These are phyloP conservation scores for Bacterosira constricta DNA, from an alignment of 108 stramenopile genomes.

Conservation along the genomic window DNA sequence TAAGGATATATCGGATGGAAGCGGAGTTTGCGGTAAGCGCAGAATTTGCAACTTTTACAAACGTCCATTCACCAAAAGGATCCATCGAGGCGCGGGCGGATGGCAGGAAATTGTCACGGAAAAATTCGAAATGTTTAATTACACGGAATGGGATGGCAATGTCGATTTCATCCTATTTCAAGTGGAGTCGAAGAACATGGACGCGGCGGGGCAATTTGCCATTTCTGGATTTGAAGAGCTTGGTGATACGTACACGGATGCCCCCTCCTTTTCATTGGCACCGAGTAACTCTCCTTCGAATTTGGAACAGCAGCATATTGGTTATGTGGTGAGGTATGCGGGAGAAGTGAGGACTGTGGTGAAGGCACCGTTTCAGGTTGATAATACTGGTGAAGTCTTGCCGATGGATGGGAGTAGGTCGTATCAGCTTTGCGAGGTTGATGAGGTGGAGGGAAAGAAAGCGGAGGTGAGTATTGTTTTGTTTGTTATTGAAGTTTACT, in stretches of 20 bases:
- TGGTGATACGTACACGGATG: conserved; percentile 3
- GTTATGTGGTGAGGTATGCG: conserved; percentile 34
- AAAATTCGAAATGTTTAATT: conserved; percentile 34
- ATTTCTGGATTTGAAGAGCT: conserved; percentile 28
- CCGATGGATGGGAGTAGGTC: conserved; percentile 28
- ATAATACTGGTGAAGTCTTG: conserved; percentile 26
- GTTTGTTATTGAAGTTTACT: neutral
- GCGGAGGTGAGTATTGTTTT: conserved; percentile 5
- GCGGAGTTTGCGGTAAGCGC: conserved; percentile 10
- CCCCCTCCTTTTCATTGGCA: conserved; percentile 12
- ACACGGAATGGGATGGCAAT: conserved; percentile 35
- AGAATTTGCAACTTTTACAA: conserved; percentile 21
- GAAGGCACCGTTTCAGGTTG: conserved; percentile 38
- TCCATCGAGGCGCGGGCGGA: neutral
- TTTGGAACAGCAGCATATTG: conserved; percentile 16
- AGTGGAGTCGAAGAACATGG: conserved; percentile 13
- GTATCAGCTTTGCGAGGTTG: conserved; percentile 35
- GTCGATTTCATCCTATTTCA: conserved; percentile 27
- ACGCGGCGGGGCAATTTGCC: neutral
- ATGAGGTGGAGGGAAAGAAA: conserved; percentile 37
- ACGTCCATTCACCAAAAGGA: conserved; percentile 13
- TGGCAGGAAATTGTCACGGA: conserved; percentile 36
- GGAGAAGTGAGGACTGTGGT: conserved; percentile 40
- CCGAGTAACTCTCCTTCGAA: conserved; percentile 23
- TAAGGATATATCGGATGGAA: conserved; percentile 25